Evolutionary conservation across 768 basidiomycete genomes (phyloP).

Genomic region (Amanita rubescens): DNA sequence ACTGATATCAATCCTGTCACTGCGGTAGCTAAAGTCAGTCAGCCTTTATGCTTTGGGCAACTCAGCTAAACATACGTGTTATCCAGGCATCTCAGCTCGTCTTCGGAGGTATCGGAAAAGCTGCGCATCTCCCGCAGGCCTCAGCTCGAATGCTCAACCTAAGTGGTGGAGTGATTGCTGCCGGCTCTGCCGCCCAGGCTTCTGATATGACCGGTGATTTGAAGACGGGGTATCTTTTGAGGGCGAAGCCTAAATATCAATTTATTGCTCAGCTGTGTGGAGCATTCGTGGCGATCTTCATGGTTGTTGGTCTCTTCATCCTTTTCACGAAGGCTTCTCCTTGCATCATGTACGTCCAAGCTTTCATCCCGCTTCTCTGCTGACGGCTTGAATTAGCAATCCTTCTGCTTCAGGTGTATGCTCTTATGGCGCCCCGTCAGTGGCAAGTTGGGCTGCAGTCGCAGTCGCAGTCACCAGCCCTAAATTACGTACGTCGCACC

Average conservation of each 20-base stretch:
- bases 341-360: constrained; percentile 42
- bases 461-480: constrained; percentile 43
- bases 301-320: constrained; percentile 50
- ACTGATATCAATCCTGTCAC: constrained; percentile 60
- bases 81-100: constrained; percentile 50
- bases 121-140: constrained; percentile 23
- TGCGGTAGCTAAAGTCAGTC: constrained; percentile 44
- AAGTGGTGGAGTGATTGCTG: constrained; percentile 45
- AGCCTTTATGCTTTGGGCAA: not conserved
- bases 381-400: constrained; percentile 13
- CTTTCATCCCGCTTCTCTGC: not conserved
- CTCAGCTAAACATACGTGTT: not conserved
- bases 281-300: constrained; percentile 52
- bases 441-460: constrained; percentile 51
- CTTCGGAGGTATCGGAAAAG: constrained; percentile 55
- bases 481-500: constrained; percentile 32
- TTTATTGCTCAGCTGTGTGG: constrained; percentile 55
- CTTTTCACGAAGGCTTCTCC: constrained; percentile 57
- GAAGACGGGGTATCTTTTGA: constrained; percentile 63
- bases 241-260: constrained; percentile 56
- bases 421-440: constrained; percentile 49
- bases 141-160: constrained; percentile 42
- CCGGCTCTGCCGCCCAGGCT: constrained; percentile 49
- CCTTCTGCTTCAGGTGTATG: constrained; percentile 24
- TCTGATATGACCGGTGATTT: constrained; percentile 62